A percentile compares a stretch with the other conserved stretches of the same genome.
Conservation (phyloP, 176 grass and related monocot species). For the Hsuehochloa calcarea region DNA sequence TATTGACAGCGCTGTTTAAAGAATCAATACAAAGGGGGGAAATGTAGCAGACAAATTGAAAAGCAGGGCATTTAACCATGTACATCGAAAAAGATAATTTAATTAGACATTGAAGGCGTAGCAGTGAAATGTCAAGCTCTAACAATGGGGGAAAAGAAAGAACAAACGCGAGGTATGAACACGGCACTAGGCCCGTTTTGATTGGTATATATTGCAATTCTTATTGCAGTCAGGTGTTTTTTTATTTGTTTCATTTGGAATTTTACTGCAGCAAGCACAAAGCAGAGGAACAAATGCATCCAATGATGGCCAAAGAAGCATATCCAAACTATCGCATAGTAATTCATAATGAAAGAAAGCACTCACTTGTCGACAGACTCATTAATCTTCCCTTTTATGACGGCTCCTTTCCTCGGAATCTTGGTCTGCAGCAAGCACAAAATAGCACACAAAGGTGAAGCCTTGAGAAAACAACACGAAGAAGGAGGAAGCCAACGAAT, state of each 20-base stretch:
- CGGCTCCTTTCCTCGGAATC: conserved; percentile 68
- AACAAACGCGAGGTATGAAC: not conserved
- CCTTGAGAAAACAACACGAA: not conserved
- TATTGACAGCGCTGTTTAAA: not conserved
- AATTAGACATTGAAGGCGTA: not conserved
- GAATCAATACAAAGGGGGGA: not conserved
- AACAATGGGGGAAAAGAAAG: not conserved
- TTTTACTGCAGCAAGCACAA: not conserved
- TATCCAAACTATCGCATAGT: not conserved
- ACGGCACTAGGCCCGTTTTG: not conserved
- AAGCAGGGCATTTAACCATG: not conserved
- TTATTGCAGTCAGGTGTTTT: not conserved
- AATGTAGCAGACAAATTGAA: not conserved
- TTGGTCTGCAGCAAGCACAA: conserved; percentile 62
- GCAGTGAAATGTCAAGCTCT: not conserved
- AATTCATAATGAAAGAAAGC: not conserved
- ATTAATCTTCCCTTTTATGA: conserved; percentile 72
- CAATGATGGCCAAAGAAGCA: not conserved
- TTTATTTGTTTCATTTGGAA: not conserved
- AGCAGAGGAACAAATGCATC: not conserved
- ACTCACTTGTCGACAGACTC: conserved; percentile 65
- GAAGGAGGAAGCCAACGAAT: not conserved
- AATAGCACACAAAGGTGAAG: not conserved
- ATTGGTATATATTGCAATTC: not conserved
- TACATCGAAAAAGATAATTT: not conserved